Percentiles rank a stretch among this genome's conserved stretches.
These are phyloP conservation scores for Arthroderma uncinatum DNA, from an alignment of 2,329 filamentous ascomycete genomes.

Conservation along the genomic window DNA sequence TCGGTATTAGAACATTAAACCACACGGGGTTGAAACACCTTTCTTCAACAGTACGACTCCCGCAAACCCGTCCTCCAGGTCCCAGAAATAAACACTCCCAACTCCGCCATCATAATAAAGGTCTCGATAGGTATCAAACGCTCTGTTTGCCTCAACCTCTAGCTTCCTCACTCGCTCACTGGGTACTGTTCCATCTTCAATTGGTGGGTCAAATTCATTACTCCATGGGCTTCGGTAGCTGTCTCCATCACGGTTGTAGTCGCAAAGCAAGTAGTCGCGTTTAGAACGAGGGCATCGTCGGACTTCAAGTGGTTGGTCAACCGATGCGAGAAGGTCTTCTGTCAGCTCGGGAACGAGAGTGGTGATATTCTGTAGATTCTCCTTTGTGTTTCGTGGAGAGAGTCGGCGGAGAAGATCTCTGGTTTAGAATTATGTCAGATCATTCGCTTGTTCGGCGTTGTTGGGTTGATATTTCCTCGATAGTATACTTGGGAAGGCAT, in stretches of 20 bases:
- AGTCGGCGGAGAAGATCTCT: constrained; percentile 97
- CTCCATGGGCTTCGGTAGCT: constrained; percentile 98
- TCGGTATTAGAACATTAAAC: not conserved
- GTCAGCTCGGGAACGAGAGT: constrained; percentile 79
- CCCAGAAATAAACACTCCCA: constrained; percentile 96
- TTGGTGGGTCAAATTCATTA: constrained; percentile 91
- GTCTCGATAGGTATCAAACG: constrained; percentile 92
- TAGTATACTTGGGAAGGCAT: not conserved
- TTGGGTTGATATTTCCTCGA: not conserved
- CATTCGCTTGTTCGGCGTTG: not conserved
- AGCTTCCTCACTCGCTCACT: constrained; percentile 86
- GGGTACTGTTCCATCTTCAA: constrained; percentile 77
- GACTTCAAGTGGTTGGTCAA: constrained; percentile 86
- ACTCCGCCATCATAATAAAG: constrained; percentile 89
- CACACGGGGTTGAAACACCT: constrained; percentile 40
- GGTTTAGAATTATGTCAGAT: constrained; percentile 12
- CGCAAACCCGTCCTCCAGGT: constrained; percentile 93
- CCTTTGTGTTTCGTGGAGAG: constrained; percentile 81
- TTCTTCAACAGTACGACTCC: constrained; percentile 95
- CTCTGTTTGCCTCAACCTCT: constrained; percentile 88
- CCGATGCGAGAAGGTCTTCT: constrained; percentile 93
- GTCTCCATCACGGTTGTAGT: constrained; percentile 98
- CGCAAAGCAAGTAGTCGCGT: constrained; percentile 93
- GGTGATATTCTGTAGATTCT: constrained; percentile 83
- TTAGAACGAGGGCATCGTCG: constrained; percentile 78